Conservation (phyloP, 805 yeast genomes). For the Peterozyma xylosa region DNA sequence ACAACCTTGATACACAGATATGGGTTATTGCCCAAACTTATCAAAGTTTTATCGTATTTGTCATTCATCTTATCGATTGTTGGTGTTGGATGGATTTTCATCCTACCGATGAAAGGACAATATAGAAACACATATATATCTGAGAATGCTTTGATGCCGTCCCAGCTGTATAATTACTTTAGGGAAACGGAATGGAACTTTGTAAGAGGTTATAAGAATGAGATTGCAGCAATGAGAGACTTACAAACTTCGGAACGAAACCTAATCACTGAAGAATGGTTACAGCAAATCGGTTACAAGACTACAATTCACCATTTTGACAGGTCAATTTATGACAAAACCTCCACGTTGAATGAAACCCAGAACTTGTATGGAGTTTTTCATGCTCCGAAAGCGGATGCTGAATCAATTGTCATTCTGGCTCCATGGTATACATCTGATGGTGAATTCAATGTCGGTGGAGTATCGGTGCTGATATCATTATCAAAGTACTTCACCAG, state of each 20-base stretch:
- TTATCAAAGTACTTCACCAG: constrained; percentile 74
- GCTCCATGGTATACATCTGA: constrained; percentile 81
- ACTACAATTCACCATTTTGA: constrained; percentile 38
- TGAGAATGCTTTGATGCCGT: constrained; percentile 96
- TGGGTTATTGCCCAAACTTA: constrained; percentile 39
- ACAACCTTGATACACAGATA: constrained; percentile 34
- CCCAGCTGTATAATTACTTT: constrained; percentile 87
- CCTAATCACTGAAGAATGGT: constrained; percentile 44
- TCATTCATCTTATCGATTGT: constrained; percentile 32
- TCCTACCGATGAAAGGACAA: constrained; percentile 76
- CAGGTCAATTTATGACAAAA: constrained; percentile 14
- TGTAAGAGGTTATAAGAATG: constrained; percentile 75
- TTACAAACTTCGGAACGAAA: constrained; percentile 30
- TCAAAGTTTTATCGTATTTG: constrained; percentile 32
- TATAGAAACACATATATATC: constrained; percentile 79
- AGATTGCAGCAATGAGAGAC: constrained; percentile 32
- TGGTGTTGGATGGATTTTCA: constrained; percentile 52
- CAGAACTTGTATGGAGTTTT: constrained; percentile 67
- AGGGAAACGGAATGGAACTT: constrained; percentile 93
- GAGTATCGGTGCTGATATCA: constrained; percentile 63
- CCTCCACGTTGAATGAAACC: constrained; percentile 28
- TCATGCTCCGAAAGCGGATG: constrained; percentile 93
- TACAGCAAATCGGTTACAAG: constrained; percentile 66
- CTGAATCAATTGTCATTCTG: constrained; percentile 87
- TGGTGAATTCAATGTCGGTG: constrained; percentile 67